Evolutionary conservation across 768 basidiomycete species (phyloP).

Genomic region (Rubroboletus pulcherrimus): DNA sequence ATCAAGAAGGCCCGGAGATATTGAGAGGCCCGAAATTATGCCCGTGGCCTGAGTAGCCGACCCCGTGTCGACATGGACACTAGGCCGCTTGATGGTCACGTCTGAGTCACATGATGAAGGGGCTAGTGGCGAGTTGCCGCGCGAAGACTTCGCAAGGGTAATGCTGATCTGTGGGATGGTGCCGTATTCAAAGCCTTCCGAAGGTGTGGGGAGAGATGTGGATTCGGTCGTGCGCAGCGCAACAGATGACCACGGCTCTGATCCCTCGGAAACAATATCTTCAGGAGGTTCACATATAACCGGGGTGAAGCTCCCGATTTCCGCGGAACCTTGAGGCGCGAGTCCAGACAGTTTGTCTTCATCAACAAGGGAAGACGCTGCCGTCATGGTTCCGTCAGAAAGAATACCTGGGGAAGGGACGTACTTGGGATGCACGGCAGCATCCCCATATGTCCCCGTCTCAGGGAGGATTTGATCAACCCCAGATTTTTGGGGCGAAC

Average conservation of each 20-base stretch:
- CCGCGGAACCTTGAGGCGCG: slow-evolving; percentile 20
- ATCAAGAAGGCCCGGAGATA: slow-evolving; percentile 18
- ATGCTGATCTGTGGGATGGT: slow-evolving; percentile 30
- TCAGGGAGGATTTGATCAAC: slow-evolving; percentile 24
- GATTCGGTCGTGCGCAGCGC: slow-evolving; percentile 10
- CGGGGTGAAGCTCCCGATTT: slow-evolving; percentile 24
- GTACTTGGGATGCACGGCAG: slow-evolving; percentile 14
- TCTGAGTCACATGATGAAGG: slow-evolving; percentile 28
- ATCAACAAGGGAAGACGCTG: slow-evolving; percentile 11
- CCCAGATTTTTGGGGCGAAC: slow-evolving; percentile 25
- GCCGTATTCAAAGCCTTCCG: slow-evolving; percentile 11
- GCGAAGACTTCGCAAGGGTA: slow-evolving; percentile 29
- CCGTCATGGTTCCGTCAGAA: slow-evolving; percentile 13
- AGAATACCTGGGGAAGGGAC: slow-evolving; percentile 15
- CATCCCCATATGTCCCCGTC: slow-evolving; percentile 13
- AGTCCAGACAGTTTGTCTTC: slow-evolving; percentile 10
- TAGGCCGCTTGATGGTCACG: slow-evolving; percentile 23
- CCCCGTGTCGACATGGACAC: slow-evolving; percentile 29
- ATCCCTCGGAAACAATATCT: slow-evolving; percentile 22
- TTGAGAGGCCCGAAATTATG: slow-evolving; percentile 8
- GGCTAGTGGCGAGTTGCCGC: slow-evolving; percentile 26
- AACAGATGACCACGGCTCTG: slow-evolving; percentile 14
- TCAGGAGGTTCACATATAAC: slow-evolving; percentile 31
- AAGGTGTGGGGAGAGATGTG: slow-evolving; percentile 13
- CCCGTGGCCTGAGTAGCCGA: slow-evolving; percentile 21